Percentiles rank a stretch among this genome's conserved stretches.
These are phyloP conservation scores for Yamagishiella unicocca DNA, from an alignment of 139 green algal genomes.

Conservation along the genomic window DNA sequence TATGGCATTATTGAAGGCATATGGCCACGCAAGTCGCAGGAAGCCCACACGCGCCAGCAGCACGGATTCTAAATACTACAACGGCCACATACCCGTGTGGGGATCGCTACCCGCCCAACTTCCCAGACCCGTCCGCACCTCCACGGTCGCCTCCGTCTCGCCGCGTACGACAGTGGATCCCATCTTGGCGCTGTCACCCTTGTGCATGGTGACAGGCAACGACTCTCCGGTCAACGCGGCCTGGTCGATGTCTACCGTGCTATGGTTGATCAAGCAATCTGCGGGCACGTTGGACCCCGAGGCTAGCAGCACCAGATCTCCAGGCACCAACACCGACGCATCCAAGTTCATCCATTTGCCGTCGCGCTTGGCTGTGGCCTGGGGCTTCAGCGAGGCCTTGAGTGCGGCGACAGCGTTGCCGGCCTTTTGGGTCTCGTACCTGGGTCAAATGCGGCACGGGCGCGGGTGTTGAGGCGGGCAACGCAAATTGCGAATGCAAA, in stretches of 20 bases:
- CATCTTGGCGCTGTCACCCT: conserved; percentile 87
- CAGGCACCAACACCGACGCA: conserved; percentile 77
- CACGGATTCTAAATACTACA: too few relatives aligned
- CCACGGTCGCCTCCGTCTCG: conserved; percentile 69
- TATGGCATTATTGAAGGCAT: too few relatives aligned
- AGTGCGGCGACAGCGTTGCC: conserved; percentile 87
- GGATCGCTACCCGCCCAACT: too few relatives aligned
- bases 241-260: conserved; percentile 83
- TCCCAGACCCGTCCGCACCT: too few relatives aligned
- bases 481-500: not conserved
- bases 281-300: conserved; percentile 82
- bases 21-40: too few relatives aligned
- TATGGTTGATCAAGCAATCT: conserved; percentile 79
- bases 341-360: conserved; percentile 80
- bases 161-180: conserved; percentile 83
- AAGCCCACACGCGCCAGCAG: too few relatives aligned
- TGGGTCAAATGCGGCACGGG: too few relatives aligned
- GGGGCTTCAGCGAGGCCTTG: conserved; percentile 87
- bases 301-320: conserved; percentile 83
- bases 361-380: conserved; percentile 83
- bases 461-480: too few relatives aligned
- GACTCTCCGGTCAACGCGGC: conserved; percentile 91
- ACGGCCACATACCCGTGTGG: too few relatives aligned
- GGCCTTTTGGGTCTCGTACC: conserved; percentile 74
- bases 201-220: conserved; percentile 83